phyloP scores from a whole-genome alignment of 306 rosid genomes.

The Hylodesmum podocarpum region DNA sequence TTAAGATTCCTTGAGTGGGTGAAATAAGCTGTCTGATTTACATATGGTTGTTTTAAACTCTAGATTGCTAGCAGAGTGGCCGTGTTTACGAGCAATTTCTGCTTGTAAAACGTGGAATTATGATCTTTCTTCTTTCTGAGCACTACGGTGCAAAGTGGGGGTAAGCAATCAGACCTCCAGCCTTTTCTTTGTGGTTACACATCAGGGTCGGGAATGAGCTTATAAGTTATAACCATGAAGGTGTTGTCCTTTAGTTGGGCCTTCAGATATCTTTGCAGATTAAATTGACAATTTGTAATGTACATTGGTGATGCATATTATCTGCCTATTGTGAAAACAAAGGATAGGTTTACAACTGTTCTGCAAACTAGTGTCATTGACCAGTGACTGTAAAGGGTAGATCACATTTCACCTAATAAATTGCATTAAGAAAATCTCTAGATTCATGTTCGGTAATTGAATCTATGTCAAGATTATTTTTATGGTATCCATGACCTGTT shows the following conservation, averaged over 20 bases:
- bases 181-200: too few species aligned
- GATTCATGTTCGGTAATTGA: background rate
- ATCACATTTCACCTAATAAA: background rate
- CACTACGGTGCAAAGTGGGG: too few species aligned
- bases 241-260: background rate
- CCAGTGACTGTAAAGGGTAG: background rate
- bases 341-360: background rate
- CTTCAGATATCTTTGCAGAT: background rate
- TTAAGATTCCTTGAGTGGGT: background rate
- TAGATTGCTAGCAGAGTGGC: background rate
- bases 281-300: background rate
- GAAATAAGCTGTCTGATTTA: background rate
- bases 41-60: background rate
- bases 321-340: background rate
- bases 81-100: background rate
- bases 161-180: too few species aligned
- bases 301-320: constrained; percentile 1
- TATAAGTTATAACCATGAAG: background rate
- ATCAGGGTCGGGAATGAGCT: background rate
- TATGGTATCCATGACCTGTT: background rate
- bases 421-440: background rate
- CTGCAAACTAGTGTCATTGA: background rate
- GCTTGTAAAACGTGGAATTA: too few species aligned
- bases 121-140: too few species aligned
- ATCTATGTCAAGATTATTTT: background rate